Base-by-base conservation (phyloP, 192 early-diverging fungal species). In the Phlyctochytrium planicorne region DNA sequence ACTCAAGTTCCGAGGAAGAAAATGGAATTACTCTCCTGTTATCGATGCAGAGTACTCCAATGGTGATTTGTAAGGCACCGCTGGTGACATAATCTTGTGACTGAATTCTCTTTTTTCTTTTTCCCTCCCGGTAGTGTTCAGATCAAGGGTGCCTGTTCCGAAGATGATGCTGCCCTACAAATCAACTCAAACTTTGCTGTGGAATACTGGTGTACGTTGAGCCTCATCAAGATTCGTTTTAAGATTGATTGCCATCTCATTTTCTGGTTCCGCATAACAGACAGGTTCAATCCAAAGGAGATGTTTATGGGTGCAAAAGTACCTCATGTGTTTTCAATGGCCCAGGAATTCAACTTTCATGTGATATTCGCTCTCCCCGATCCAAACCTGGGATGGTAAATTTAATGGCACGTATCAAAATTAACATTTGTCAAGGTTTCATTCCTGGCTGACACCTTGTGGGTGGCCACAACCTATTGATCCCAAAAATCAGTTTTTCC, bases 121-220 rank as follows among this genome's bases (percentile, higher is more conserved):
- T 20, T 6, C 40, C 20, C 40, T 20, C 20, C 40, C 6, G 10
- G 20, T 20, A 47, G 27, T 25, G 55, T 57, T 25, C 55, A 57
- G 14, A 57, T 57, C 55, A 10, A 25, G 12, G 55, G 55, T 6
- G 25, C 6, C 16, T 57, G 55, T 25, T 14, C 55, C 14, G 55
- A 57, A 14, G 55, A 57, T 27, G 55, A 14, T 29, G 27, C 55
- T 6, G 6, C 6, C 55, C 55, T 25, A 4, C 55, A 57, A 29
- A 6, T 57, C 6, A 6, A 14, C 20, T 24, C 55, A 4, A 29
- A 57, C 27, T 57, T 57, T 27, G 27, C 55, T 27, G 6, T 25
- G 14, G 55, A 57, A 27, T 57, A 57, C 55, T 57, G 55, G 55
- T 57, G n/a, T n/a, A n/a, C n/a, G n/a, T n/a, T n/a, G n/a, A n/a